These are phyloP conservation scores for Phanerochaete carnosa DNA, from an alignment of 768 basidiomycete genomes.

Conservation along the genomic window DNA sequence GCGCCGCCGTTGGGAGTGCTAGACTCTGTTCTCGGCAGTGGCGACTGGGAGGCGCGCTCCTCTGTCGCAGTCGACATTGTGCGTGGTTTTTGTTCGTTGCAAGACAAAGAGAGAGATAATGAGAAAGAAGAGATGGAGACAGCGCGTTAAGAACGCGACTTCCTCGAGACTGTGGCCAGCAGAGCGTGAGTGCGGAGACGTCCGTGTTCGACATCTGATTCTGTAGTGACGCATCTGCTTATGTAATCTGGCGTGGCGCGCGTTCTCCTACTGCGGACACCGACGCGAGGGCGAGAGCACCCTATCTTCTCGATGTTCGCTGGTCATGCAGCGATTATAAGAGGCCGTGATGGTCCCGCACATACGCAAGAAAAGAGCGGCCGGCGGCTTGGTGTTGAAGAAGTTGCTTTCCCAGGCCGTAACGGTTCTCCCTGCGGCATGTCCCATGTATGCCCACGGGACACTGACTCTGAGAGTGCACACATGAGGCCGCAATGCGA, in stretches of 20 bases:
- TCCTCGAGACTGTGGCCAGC: conserved; percentile 3
- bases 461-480: no score
- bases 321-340: no score
- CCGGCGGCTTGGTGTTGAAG: no score
- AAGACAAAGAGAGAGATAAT: not conserved
- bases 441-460: no score
- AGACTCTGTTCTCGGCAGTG: conserved; percentile 18
- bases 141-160: conserved; percentile 1
- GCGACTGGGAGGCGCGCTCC: conserved; percentile 31
- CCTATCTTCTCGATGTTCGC: no score
- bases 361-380: no score
- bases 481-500: no score
- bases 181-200: not conserved
- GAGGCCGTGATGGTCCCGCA: no score
- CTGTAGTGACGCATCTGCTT: conserved; percentile 2
- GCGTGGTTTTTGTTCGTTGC: not conserved
- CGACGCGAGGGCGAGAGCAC: no score
- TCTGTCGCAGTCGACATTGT: conserved; percentile 14
- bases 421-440: no score
- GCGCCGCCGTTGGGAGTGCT: conserved; percentile 26
- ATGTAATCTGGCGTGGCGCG: conserved; percentile 1
- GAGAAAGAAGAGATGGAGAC: not conserved
- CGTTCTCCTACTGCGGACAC: no score
- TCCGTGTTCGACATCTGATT: not conserved
- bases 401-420: no score